Conservation (phyloP, 345 rosid species). For the Gossypium turneri region DNA sequence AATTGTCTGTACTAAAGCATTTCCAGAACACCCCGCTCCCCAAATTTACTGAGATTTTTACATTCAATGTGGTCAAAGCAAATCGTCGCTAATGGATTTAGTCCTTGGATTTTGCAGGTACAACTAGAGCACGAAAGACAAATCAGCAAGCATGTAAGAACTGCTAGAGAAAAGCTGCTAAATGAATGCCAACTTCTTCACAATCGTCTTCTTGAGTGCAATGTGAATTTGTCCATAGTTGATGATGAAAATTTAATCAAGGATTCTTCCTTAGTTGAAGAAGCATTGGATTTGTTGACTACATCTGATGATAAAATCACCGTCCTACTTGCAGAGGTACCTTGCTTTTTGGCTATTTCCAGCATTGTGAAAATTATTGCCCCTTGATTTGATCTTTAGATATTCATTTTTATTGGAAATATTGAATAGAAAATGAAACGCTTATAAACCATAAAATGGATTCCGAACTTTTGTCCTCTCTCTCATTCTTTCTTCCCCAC, state of each 20-base stretch:
- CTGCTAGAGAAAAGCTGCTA: slow-evolving; percentile 53
- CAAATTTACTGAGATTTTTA: too few species aligned
- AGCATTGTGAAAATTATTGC: background rate
- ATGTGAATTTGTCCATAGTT: slow-evolving; percentile 36
- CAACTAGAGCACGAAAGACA: slow-evolving; percentile 59
- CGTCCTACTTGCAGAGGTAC: slow-evolving; percentile 3
- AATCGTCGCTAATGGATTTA: background rate
- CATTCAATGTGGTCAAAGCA: background rate
- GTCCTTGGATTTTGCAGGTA: slow-evolving; percentile 42
- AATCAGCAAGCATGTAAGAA: slow-evolving; percentile 31
- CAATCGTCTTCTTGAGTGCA: slow-evolving; percentile 57
- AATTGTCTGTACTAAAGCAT: slow-evolving; percentile 14
- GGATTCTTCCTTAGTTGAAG: slow-evolving; percentile 42
- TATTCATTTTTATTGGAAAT: background rate
- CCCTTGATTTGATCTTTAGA: background rate
- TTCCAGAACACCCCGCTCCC: too few species aligned
- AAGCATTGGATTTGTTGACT: slow-evolving; percentile 51
- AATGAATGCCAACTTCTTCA: slow-evolving; percentile 60
- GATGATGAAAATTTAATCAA: slow-evolving; percentile 34
- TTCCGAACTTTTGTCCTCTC: background rate
- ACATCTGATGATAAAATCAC: slow-evolving; percentile 50
- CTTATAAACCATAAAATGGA: background rate
- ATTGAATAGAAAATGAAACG: background rate
- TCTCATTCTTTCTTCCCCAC: background rate
- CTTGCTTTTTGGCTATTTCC: background rate